Base-by-base conservation (phyloP, 805 yeast species). In the Pichia ethanolica region DNA sequence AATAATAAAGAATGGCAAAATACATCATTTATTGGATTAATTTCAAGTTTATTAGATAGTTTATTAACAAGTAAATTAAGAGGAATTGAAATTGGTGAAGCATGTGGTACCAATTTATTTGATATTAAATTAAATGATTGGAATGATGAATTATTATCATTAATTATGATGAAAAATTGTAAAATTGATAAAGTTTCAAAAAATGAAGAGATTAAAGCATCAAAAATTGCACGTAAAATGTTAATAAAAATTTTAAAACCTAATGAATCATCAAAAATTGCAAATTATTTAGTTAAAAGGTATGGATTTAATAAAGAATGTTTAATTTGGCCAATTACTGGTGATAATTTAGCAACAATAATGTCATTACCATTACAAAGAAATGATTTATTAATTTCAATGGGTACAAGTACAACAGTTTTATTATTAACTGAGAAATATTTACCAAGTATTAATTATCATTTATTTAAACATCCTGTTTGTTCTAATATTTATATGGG, bases 361-460 rank as follows among this genome's bases (percentile, higher is more conserved):
- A 74, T 90, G 56, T 81, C 96, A 0, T 69, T 90, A 35, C 96
- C 96, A 2, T 72, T 89, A 54, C 70, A 75, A 35, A 79, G 83
- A 30, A 83, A 85, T 62, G 97, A 89, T 64, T 77, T 86, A 25
- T 72, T 90, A 55, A 74, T 90, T 3, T 86, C 95, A 2, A 71
- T 90, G 64, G 97, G 97, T 0, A 89, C 97, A 0, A 83, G 93
- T n/a, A 89, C 97, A 2, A 89, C 97, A 0, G 87, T 88, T 4
- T 72, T 90, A 35, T 68, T 89, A 44, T 82, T 89, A 39, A 89
- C 97, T 6, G 83, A 87, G 51, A 75, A 79, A 49, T 89, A 82
- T 62, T 73, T 73, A 20, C 89, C 97, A 2, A 83, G 90, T 1
- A 79, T 88, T 6, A 85, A 83, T 57, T 89, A 89, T 63, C 97